Evolutionary conservation across 176 grass and related monocot genomes (phyloP).

Genomic region (Carex scoparia): DNA sequence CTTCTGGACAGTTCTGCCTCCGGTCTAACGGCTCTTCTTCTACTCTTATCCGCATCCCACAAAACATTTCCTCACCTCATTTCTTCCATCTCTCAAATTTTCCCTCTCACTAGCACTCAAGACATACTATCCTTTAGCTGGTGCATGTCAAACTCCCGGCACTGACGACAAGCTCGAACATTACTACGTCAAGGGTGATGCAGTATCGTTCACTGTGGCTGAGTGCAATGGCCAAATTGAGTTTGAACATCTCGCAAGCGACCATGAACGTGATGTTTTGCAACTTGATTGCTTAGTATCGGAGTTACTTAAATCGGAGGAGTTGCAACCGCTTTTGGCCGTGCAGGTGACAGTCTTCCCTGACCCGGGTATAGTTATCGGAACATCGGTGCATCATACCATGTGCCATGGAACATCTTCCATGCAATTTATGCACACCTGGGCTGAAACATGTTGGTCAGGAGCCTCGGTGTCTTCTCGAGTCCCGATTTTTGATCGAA

Average conservation of each 20-base stretch:
- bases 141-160: too few relatives aligned
- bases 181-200: too few relatives aligned
- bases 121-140: too few relatives aligned
- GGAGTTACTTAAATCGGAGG: not conserved
- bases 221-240: not conserved
- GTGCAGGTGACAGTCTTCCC: conserved; percentile 26
- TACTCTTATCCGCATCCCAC: too few relatives aligned
- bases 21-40: too few relatives aligned
- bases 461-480: not conserved
- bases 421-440: conserved; percentile 15
- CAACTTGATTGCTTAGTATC: not conserved
- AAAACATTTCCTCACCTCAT: too few relatives aligned
- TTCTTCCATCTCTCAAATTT: too few relatives aligned
- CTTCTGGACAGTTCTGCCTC: too few relatives aligned
- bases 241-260: not conserved
- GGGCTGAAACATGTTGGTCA: conserved; percentile 9
- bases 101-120: too few relatives aligned
- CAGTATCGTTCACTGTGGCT: too few relatives aligned
- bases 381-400: conserved; percentile 3
- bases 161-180: too few relatives aligned
- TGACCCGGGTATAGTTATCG: conserved; percentile 15
- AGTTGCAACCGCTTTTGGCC: not conserved
- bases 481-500: conserved; percentile 13
- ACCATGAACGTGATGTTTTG: not conserved
- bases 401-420: conserved; percentile 25